Base-by-base conservation (phyloP, 2,329 filamentous ascomycete genomes). In the Cyanodermella asteris region DNA sequence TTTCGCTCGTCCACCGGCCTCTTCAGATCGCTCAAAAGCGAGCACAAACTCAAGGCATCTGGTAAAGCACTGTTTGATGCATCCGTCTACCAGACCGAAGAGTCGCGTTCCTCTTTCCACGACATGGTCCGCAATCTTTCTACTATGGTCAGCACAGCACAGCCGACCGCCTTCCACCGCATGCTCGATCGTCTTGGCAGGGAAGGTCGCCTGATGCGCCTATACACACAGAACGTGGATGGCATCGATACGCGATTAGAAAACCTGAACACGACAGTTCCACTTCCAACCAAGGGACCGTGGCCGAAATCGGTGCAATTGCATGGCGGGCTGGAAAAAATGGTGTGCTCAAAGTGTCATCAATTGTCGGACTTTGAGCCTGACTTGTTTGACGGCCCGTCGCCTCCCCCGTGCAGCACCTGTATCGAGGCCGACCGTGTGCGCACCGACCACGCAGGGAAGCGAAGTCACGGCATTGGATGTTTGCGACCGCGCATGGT, bases 181-280 rank as follows among this genome's bases (percentile, higher is more conserved):
- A 64, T 97, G 48, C 62, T 97, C 21, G 87, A 87, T 23, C 84
- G 81, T 4, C 59, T 97, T 13, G 78, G 84, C 4, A 64, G 76
- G 29, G 81, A 94, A 49, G 77, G 74, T 21, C 76, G 87, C 12
- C 53, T 97, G 13, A 57, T 93, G 43, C 76, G 87, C 21, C 61
- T 97, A 5, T 97, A 97, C 47, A 84, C 78, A 3, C 87, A 97
- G 44, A 97, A 97, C 38, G 84, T 97, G 17, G 87, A 97, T 50
- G 80, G 82, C 30, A 75, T 97, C 35, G 87, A 97, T 39, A 87
- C 78, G 1, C 65, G 69, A 6, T 62, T 97, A 47, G 56, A 68
- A 23, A 82, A 84, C 3, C 56, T 97, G 6, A 61, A 64, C 14
- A 94, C 87, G 1, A 61, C 64, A 25, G 70, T 91, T 2, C 87